Evolutionary conservation across 371 early-diverging fungal genomes (phyloP).

Genomic region (Chytridiales sp.): DNA sequence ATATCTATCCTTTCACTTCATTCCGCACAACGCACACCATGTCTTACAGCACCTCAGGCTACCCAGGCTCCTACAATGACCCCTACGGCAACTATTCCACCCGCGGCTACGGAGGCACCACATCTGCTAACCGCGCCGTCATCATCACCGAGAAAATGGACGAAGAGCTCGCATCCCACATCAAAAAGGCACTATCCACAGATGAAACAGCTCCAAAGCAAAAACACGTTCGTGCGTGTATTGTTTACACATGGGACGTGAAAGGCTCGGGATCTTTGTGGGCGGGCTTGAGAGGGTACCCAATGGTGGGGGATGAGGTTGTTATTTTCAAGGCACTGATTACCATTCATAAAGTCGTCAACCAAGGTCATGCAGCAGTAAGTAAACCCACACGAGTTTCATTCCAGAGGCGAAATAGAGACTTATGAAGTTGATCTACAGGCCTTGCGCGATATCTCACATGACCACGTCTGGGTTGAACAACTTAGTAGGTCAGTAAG

Average conservation of each 20-base stretch:
- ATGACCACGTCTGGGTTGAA: conserved; percentile 45
- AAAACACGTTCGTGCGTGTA: conserved; percentile 89
- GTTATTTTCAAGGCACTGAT: conserved; percentile 95
- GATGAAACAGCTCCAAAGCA: conserved; percentile 97
- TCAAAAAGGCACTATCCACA: conserved; percentile 85
- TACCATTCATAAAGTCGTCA: conserved; percentile 91
- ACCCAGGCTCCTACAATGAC: not conserved
- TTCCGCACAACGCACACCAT: conserved; percentile 2
- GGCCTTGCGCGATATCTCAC: conserved; percentile 43
- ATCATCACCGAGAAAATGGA: conserved; percentile 65
- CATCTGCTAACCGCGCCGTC: conserved; percentile 3
- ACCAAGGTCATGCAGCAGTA: conserved; percentile 80
- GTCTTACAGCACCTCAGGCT: not conserved
- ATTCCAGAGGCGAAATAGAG: too few species aligned
- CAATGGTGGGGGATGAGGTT: conserved; percentile 87
- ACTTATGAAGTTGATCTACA: conserved; percentile 7
- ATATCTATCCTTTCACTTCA: too few species aligned
- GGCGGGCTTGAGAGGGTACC: conserved; percentile 81
- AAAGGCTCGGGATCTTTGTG: conserved; percentile 84
- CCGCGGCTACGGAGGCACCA: too few species aligned
- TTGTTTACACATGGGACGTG: conserved; percentile 94
- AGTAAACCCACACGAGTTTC: conserved; percentile 8
- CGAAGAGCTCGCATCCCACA: conserved; percentile 77
- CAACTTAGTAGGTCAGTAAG: conserved; percentile 30
- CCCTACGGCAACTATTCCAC: conserved; percentile 4